A percentile compares a stretch with the other conserved stretches of the same genome.
Evolutionary conservation across 768 basidiomycete species (phyloP).

Genomic region (Podaxis sp.): DNA sequence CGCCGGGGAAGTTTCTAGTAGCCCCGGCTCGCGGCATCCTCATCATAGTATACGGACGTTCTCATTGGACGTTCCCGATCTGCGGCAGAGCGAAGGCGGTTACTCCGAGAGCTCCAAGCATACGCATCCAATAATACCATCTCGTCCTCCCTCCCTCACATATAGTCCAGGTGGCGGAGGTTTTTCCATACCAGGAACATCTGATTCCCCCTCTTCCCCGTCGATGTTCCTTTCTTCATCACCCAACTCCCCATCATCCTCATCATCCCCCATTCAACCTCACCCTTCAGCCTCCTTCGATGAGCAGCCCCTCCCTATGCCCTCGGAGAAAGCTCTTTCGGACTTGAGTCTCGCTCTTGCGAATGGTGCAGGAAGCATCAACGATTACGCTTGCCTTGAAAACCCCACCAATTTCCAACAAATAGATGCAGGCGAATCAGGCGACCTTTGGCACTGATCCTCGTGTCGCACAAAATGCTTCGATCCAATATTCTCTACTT

Average conservation of each 20-base stretch:
- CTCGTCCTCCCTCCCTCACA: neutral
- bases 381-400: constrained; percentile 22
- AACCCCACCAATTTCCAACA: neutral
- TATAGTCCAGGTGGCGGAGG: neutral
- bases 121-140: neutral
- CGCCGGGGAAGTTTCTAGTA: constrained; percentile 31
- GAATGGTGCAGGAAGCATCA: constrained; percentile 28
- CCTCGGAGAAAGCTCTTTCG: constrained; percentile 23
- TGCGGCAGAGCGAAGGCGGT: neutral
- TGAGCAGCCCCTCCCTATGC: constrained; percentile 22
- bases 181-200: neutral
- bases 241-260: neutral
- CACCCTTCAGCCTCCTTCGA: constrained; percentile 26
- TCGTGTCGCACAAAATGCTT: neutral
- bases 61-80: constrained; percentile 32
- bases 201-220: neutral
- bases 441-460: constrained; percentile 50
- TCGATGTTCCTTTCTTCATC: constrained; percentile 2
- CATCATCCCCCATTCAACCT: neutral
- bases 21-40: constrained; percentile 19
- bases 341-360: constrained; percentile 26
- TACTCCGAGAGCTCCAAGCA: neutral
- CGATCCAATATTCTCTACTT: neutral
- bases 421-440: constrained; percentile 34
- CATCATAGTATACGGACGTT: constrained; percentile 35